Evolutionary conservation across 495 filamentous ascomycete genomes (phyloP).

Genomic region (Barbatosphaeria neglecta): DNA sequence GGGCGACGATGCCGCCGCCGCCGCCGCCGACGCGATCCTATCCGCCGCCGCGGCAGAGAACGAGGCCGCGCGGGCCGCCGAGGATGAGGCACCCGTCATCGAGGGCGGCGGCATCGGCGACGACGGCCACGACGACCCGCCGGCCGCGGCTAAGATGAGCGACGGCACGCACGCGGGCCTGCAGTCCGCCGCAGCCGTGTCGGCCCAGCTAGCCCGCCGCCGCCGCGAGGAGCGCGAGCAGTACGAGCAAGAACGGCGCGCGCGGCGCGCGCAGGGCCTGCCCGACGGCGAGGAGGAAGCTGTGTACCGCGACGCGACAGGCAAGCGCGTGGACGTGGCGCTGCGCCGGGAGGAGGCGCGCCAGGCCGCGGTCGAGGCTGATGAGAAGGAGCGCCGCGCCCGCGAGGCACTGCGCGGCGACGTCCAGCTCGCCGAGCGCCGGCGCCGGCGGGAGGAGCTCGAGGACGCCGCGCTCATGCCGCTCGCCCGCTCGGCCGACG

Average conservation of each 20-base stretch:
- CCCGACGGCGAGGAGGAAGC: conserved; percentile 50
- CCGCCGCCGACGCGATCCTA: conserved; percentile 73
- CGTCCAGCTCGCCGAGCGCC: conserved; percentile 56
- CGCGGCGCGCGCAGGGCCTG: conserved; percentile 13
- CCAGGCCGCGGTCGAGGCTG: conserved; percentile 59
- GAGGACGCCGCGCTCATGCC: conserved; percentile 71
- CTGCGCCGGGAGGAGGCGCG: conserved; percentile 83
- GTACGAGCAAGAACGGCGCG: conserved; percentile 30
- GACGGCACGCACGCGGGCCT: conserved; percentile 78
- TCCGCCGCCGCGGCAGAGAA: conserved; percentile 58
- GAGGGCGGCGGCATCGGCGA: conserved; percentile 23
- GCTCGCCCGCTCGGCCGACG: conserved; percentile 68
- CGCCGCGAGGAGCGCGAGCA: conserved; percentile 36
- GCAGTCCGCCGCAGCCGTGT: conserved; percentile 69
- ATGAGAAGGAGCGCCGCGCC: conserved; percentile 46
- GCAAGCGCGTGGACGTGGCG: conserved; percentile 78
- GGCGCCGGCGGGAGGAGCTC: conserved; percentile 45
- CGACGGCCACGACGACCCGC: conserved; percentile 17
- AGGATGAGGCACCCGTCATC: conserved; percentile 27
- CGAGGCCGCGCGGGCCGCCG: conserved; percentile 39
- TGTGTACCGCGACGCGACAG: conserved; percentile 87
- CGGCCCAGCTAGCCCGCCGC: conserved; percentile 52
- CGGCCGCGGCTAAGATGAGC: conserved; percentile 50
- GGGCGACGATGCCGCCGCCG: conserved; percentile 36
- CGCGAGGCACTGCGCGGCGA: conserved; percentile 65